phyloP scores from a whole-genome alignment of 2,329 filamentous ascomycete species.

The Cadophora sp. region DNA sequence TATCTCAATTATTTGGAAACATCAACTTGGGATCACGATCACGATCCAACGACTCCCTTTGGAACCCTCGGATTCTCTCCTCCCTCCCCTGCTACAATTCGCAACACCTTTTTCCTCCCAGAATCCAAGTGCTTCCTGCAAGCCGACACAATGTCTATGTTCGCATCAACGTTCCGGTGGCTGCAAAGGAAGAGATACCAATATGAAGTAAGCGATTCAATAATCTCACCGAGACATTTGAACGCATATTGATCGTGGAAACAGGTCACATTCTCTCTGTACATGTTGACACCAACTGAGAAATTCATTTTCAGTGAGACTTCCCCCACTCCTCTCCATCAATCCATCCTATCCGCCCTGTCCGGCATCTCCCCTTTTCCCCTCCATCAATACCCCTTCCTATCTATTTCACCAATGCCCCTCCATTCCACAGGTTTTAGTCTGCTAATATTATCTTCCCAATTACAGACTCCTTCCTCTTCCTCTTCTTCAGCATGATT shows the following conservation, averaged over 20 bases:
- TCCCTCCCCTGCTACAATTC: neutral
- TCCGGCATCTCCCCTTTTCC: neutral
- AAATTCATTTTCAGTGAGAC: slow-evolving; percentile 94
- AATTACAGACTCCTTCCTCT: slow-evolving; percentile 80
- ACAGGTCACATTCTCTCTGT: slow-evolving; percentile 93
- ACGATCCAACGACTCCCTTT: no score
- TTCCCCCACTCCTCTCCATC: slow-evolving; percentile 4
- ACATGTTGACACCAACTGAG: slow-evolving; percentile 96
- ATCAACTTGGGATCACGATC: neutral
- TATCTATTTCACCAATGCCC: neutral
- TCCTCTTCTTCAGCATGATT: slow-evolving; percentile 87
- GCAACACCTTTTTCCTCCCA: neutral
- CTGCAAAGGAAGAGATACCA: slow-evolving; percentile 96
- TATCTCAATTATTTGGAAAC: slow-evolving; percentile 9
- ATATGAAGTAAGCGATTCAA: slow-evolving; percentile 66
- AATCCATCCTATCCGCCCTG: neutral
- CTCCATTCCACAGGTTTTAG: neutral
- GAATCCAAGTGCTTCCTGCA: neutral
- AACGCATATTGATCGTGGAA: slow-evolving; percentile 66
- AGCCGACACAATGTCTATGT: slow-evolving; percentile 40
- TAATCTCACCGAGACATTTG: neutral
- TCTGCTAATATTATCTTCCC: neutral
- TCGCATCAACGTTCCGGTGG: slow-evolving; percentile 71
- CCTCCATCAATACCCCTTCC: neutral
- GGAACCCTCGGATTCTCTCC: neutral